These are phyloP conservation scores for Jaapia argillacea DNA, from an alignment of 768 basidiomycete genomes.

Conservation along the genomic window DNA sequence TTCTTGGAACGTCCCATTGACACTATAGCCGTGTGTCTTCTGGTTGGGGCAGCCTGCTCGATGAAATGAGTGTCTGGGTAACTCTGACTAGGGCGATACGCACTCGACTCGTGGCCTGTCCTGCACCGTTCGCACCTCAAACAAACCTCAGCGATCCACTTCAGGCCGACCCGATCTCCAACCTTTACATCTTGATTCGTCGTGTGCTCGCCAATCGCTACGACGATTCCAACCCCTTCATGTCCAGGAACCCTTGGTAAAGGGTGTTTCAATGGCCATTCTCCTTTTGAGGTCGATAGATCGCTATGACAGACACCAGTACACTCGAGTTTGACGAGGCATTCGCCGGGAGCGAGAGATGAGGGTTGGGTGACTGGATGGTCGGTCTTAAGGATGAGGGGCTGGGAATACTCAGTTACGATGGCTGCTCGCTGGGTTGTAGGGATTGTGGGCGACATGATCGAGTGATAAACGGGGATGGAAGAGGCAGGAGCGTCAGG, in stretches of 20 bases:
- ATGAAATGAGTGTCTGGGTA: background rate
- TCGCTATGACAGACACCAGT: constrained; percentile 35
- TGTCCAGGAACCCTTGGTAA: constrained; percentile 32
- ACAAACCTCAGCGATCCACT: background rate
- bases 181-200: constrained; percentile 19
- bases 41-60: background rate
- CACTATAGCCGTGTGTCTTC: constrained; percentile 22
- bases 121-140: background rate
- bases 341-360: constrained; percentile 15
- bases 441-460: constrained; percentile 7
- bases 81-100: background rate
- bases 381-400: constrained; percentile 2
- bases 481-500: no score
- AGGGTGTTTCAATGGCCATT: constrained; percentile 16
- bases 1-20: constrained; percentile 34
- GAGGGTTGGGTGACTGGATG: constrained; percentile 2
- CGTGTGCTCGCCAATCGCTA: constrained; percentile 30
- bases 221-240: constrained; percentile 36
- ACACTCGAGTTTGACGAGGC: constrained; percentile 30
- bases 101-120: background rate
- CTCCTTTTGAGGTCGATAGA: constrained; percentile 28
- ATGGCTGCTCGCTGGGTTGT: constrained; percentile 17
- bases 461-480: no score
- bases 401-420: constrained; percentile 10
- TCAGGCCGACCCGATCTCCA: constrained; percentile 16